Evolutionary conservation across 148 eudicot genomes (phyloP), one percentile per base, ranked within the genome.

Genomic region (Hydrangea macrophylla): DNA sequence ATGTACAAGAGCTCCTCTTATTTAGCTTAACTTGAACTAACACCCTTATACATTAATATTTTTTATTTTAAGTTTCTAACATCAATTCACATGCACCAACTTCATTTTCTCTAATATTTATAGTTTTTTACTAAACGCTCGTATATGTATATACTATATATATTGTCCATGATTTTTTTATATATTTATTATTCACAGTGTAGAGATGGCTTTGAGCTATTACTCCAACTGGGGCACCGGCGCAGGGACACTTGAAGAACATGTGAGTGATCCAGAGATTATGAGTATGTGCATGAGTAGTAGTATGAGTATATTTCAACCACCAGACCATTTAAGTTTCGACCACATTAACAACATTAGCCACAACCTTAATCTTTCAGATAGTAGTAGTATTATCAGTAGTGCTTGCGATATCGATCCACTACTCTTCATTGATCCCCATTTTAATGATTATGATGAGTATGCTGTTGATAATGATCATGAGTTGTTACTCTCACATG

Each of bases 201-300:
- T 56, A 9, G 1, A 9, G 20, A 76, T 76, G 79, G 77, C 80
- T 27, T 20, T 80, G 55, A 76, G 76, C 73, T 70, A 65, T 48
- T 73, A 65, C 69, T 37, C 78, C 40, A 76, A 78, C 66, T 73
- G 68, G 68, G 69, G 30, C n/a, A n/a, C n/a, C n/a, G n/a, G n/a
- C n/a, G n/a, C n/a, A n/a, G n/a, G n/a, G 3, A 10, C 71, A 27
- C 45, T 64, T 37, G 26, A 65, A 25, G 60, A 37, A 23, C 63
- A 42, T 23, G n/a, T 32, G 11, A 25, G n/a, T n/a, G n/a, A 70
- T 28, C 68, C 35, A 55, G 73, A 39, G 0, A 56, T 40, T n/a
- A n/a, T n/a, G 18, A 27, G 25, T 9, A 26, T 22, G 55, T 45
- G 58, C 48, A 10, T n/a, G n/a, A n/a, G n/a, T n/a, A n/a, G n/a